These are phyloP conservation scores for Didymella pinodella DNA, from an alignment of 2,329 filamentous ascomycete genomes.

Conservation along the genomic window DNA sequence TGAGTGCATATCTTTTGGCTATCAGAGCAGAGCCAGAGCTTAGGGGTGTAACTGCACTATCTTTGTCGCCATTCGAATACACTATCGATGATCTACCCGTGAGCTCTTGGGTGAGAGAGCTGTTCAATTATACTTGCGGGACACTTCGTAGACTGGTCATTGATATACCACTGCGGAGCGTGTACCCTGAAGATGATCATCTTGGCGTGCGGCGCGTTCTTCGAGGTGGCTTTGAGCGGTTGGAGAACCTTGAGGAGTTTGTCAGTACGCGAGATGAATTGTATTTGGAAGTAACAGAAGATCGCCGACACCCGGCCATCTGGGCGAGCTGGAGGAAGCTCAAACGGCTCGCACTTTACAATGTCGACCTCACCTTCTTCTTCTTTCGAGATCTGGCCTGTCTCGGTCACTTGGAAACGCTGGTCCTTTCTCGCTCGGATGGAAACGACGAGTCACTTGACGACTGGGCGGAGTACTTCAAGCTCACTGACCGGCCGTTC, in stretches of 20 bases:
- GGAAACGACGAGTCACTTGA: constrained; percentile 30
- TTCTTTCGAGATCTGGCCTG: constrained; percentile 44
- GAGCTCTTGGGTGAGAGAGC: constrained; percentile 53
- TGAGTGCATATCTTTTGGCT: constrained; percentile 38
- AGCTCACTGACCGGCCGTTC: constrained; percentile 24
- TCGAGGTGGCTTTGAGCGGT: constrained; percentile 56
- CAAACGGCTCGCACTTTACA: constrained; percentile 55
- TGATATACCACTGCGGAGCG: constrained; percentile 58
- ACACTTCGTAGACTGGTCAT: constrained; percentile 58
- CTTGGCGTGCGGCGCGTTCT: constrained; percentile 51
- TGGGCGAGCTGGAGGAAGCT: constrained; percentile 58
- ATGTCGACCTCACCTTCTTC: constrained; percentile 49
- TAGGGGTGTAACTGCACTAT: constrained; percentile 52
- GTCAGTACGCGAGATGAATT: constrained; percentile 59
- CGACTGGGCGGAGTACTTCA: constrained; percentile 56
- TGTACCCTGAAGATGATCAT: constrained; percentile 56
- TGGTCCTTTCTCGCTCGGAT: constrained; percentile 55
- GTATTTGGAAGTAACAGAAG: constrained; percentile 44
- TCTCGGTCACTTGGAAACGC: constrained; percentile 50
- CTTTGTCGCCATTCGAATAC: constrained; percentile 35
- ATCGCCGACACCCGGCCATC: constrained; percentile 42
- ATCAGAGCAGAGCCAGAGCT: constrained; percentile 25
- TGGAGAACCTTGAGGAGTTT: constrained; percentile 59
- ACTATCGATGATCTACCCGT: constrained; percentile 56
- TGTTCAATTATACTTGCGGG: constrained; percentile 54